These are phyloP conservation scores for Fusarium musae DNA, from an alignment of 2,329 filamentous ascomycete species.

Conservation along the genomic window DNA sequence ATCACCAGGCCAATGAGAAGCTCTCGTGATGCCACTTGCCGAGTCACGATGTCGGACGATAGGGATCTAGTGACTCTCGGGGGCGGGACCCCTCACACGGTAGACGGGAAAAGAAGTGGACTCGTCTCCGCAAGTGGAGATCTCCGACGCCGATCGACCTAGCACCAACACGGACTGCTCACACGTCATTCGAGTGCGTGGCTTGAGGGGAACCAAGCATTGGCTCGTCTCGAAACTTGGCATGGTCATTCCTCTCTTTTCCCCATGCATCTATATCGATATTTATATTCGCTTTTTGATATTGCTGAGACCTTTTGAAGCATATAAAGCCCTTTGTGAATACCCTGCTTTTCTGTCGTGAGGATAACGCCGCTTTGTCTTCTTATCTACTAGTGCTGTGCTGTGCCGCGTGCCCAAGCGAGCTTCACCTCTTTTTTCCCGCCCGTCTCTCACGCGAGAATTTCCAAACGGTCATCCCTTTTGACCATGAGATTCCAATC, in stretches of 20 bases:
- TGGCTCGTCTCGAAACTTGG: slow-evolving; percentile 26
- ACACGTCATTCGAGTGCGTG: slow-evolving; percentile 29
- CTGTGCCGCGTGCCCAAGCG: slow-evolving; percentile 2
- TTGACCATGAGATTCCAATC: slow-evolving; percentile 29
- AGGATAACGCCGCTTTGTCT: neutral
- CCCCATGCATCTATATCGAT: neutral
- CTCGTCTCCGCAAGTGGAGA: neutral
- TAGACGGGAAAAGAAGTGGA: neutral
- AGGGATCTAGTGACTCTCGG: slow-evolving; percentile 17
- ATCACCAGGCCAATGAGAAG: slow-evolving; percentile 6
- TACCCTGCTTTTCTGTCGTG: neutral
- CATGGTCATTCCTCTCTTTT: slow-evolving; percentile 4
- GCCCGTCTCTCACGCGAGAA: neutral
- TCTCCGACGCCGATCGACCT: slow-evolving; percentile 11
- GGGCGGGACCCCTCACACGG: neutral
- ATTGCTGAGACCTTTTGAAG: neutral
- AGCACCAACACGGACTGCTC: slow-evolving; percentile 1
- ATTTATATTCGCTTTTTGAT: neutral
- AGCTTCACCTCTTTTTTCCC: neutral
- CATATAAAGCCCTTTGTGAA: slow-evolving; percentile 9
- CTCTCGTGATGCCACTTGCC: neutral
- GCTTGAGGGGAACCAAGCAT: slow-evolving; percentile 29
- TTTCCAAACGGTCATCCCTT: neutral
- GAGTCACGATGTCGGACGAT: slow-evolving; percentile 25
- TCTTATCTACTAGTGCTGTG: neutral